Conservation (phyloP, 345 rosid genomes). For the Aurinia saxatilis region DNA sequence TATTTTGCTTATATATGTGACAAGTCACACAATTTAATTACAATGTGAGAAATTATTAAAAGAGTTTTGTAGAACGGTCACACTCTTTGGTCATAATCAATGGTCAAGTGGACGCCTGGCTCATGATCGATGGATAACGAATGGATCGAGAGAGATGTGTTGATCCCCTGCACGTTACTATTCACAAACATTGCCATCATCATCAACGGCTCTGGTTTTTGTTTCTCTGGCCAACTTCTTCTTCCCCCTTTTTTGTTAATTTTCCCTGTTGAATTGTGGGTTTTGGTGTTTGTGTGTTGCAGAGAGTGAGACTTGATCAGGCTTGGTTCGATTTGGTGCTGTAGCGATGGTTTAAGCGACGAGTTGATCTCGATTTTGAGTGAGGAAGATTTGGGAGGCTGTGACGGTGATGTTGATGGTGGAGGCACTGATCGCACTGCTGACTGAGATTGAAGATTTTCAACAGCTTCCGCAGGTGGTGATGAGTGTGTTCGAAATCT, state of each 20-base stretch:
- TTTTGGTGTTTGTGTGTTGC: background rate
- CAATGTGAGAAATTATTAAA: background rate
- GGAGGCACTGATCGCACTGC: no score
- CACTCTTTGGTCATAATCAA: background rate
- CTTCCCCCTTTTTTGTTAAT: background rate
- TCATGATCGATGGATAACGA: slow-evolving; percentile 24
- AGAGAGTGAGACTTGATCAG: background rate
- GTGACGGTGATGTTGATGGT: background rate
- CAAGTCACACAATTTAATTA: background rate
- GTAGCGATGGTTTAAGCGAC: background rate
- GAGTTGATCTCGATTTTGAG: no score
- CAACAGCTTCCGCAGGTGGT: slow-evolving; percentile 7
- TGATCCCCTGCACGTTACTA: slow-evolving; percentile 28
- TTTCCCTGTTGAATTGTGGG: background rate
- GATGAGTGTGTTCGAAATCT: background rate
- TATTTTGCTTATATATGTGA: background rate
- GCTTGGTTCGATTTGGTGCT: background rate
- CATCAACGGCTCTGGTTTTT: background rate
- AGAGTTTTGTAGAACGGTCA: background rate
- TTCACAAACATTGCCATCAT: slow-evolving; percentile 21
- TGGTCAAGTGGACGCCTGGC: slow-evolving; percentile 26
- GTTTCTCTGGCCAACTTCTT: background rate
- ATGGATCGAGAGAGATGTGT: slow-evolving; percentile 20
- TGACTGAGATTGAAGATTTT: background rate
- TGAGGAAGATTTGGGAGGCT: no score